Evolutionary conservation across 148 eudicot species (phyloP).

Genomic region (Amaranthus palmeri): DNA sequence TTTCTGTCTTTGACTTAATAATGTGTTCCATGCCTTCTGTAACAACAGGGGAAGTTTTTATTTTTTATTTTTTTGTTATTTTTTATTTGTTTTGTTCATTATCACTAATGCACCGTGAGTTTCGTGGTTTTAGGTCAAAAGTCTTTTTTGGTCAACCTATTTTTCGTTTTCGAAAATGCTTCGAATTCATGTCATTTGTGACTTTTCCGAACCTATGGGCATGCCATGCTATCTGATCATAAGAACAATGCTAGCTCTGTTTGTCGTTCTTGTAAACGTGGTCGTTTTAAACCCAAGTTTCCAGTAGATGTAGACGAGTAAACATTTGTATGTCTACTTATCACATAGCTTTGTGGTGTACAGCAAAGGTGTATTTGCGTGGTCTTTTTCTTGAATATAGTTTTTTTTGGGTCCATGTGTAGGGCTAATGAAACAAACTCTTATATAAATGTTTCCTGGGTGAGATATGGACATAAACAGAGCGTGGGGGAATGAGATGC

Average conservation of each 20-base stretch:
- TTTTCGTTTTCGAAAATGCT: too few species aligned
- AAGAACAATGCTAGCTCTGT: too few species aligned
- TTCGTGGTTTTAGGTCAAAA: too few species aligned
- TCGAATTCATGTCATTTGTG: too few species aligned
- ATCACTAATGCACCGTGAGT: background rate
- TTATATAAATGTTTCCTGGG: background rate
- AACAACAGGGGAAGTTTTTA: background rate
- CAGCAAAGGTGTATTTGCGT: background rate
- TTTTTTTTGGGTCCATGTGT: background rate
- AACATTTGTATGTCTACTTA: too few species aligned
- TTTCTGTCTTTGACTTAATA: background rate
- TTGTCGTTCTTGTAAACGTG: too few species aligned
- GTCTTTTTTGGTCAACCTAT: too few species aligned
- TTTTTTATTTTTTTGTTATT: background rate
- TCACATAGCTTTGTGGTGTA: too few species aligned
- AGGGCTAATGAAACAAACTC: background rate
- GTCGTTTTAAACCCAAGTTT: too few species aligned
- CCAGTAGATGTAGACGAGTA: too few species aligned
- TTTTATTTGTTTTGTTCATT: background rate
- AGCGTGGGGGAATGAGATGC: conserved; percentile 15
- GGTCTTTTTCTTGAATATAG: background rate
- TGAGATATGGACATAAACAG: conserved; percentile 2
- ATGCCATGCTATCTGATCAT: too few species aligned
- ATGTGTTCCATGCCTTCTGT: conserved; percentile 4
- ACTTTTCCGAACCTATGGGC: too few species aligned